Percentiles rank a stretch among this genome's conserved stretches.
Evolutionary conservation across 805 yeast species (phyloP).

Genomic region (Candida fluviatilis): DNA sequence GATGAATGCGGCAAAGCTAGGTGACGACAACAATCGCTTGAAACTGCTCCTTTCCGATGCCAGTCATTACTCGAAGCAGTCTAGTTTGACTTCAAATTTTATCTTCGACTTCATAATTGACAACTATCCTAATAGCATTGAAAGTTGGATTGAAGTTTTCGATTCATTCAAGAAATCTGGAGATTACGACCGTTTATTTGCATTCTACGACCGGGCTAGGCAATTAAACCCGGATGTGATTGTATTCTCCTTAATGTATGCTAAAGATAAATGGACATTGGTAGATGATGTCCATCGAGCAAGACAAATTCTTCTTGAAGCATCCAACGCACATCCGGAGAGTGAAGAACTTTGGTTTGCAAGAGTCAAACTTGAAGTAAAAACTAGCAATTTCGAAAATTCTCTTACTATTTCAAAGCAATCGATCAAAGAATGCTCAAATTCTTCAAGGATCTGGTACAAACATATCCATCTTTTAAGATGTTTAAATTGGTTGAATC

Average conservation of each 20-base stretch:
- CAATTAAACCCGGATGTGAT: slow-evolving; percentile 45
- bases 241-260: slow-evolving; percentile 60
- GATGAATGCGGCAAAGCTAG: slow-evolving; percentile 18
- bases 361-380: slow-evolving; percentile 58
- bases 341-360: slow-evolving; percentile 67
- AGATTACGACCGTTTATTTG: slow-evolving; percentile 13
- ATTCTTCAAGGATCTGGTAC: slow-evolving; percentile 49
- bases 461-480: slow-evolving; percentile 40
- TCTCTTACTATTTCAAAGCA: slow-evolving; percentile 32
- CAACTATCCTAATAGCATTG: slow-evolving; percentile 41
- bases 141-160: slow-evolving; percentile 49
- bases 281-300: slow-evolving; percentile 49
- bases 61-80: slow-evolving; percentile 12
- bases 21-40: slow-evolving; percentile 5
- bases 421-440: slow-evolving; percentile 13
- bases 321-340: slow-evolving; percentile 39
- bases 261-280: slow-evolving; percentile 61
- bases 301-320: slow-evolving; percentile 46
- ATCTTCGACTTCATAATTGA: slow-evolving; percentile 45
- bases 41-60: slow-evolving; percentile 28
- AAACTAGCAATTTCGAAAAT: slow-evolving; percentile 32
- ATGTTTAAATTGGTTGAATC: slow-evolving; percentile 7
- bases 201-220: slow-evolving; percentile 52
- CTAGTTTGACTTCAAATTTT: slow-evolving; percentile 39
- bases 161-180: slow-evolving; percentile 18